Percentiles rank a stretch among this genome's conserved stretches.
phyloP scores from a whole-genome alignment of 2,329 filamentous ascomycete genomes.

The Aspergillus novoparasiticus region DNA sequence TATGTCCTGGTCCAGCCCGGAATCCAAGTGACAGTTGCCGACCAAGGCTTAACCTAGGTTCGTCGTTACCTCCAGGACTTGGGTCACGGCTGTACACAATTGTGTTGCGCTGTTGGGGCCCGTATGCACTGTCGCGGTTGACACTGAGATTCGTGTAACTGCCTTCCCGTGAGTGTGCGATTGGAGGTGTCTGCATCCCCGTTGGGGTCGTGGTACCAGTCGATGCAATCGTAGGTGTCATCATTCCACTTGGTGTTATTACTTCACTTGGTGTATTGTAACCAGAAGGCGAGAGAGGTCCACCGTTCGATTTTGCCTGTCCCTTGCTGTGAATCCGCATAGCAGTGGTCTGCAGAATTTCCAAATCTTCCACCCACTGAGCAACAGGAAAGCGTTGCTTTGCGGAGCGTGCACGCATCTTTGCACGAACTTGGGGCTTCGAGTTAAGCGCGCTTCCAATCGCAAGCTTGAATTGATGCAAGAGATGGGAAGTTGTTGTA shows the following conservation, averaged over 20 bases:
- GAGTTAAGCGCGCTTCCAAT: slow-evolving; percentile 64
- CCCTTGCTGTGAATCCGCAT: slow-evolving; percentile 60
- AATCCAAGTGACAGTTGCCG: slow-evolving; percentile 44
- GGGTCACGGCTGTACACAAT: slow-evolving; percentile 43
- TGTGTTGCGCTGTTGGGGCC: slow-evolving; percentile 42
- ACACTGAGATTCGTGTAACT: slow-evolving; percentile 33
- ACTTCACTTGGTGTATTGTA: slow-evolving; percentile 46
- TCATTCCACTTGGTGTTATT: slow-evolving; percentile 24
- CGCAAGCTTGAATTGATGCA: slow-evolving; percentile 66
- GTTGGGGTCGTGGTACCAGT: slow-evolving; percentile 30
- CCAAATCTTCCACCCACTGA: slow-evolving; percentile 67
- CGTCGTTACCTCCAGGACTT: slow-evolving; percentile 34
- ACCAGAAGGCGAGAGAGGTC: slow-evolving; percentile 42
- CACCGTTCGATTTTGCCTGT: slow-evolving; percentile 32
- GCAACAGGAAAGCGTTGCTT: slow-evolving; percentile 69
- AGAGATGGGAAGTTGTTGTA: slow-evolving; percentile 62
- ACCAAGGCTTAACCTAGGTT: slow-evolving; percentile 35
- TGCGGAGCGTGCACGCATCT: slow-evolving; percentile 66
- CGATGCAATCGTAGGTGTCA: slow-evolving; percentile 25
- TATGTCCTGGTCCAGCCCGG: slow-evolving; percentile 43
- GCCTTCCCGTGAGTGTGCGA: slow-evolving; percentile 32
- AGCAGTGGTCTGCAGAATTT: slow-evolving; percentile 62
- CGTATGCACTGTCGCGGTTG: slow-evolving; percentile 36
- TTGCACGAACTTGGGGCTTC: slow-evolving; percentile 56
- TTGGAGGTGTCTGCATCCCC: slow-evolving; percentile 37